These are phyloP conservation scores for Waltiozyma solani DNA, from an alignment of 1,139 yeast genomes.

Conservation along the genomic window DNA sequence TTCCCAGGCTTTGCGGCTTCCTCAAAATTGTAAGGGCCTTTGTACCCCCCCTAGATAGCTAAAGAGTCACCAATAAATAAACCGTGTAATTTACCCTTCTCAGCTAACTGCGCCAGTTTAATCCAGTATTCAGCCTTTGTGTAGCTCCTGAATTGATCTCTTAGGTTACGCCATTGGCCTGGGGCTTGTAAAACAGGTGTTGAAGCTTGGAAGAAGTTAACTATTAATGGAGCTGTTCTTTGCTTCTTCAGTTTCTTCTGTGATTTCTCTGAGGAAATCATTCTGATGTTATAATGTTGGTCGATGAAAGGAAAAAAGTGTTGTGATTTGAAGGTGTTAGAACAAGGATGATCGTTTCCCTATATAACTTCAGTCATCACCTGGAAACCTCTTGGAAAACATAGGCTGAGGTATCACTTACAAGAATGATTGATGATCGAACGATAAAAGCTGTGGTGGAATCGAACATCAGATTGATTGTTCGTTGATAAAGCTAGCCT, in stretches of 20 bases:
- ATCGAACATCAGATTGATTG: no score
- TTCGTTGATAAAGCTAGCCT: no score
- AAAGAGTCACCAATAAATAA: constrained; percentile 37
- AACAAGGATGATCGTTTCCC: no score
- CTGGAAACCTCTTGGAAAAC: no score
- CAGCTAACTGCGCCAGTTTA: constrained; percentile 30
- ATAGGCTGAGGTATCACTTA: no score
- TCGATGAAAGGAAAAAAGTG: neutral
- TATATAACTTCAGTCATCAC: no score
- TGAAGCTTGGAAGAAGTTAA: constrained; percentile 4
- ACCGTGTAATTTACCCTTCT: constrained; percentile 33
- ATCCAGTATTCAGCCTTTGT: constrained; percentile 34
- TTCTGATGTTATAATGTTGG: neutral
- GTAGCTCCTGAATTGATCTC: constrained; percentile 24
- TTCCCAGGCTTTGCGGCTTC: constrained; percentile 33
- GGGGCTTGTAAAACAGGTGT: constrained; percentile 26
- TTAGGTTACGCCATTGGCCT: constrained; percentile 33
- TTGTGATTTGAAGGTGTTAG: no score
- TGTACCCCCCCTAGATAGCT: constrained; percentile 34
- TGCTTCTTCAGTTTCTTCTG: constrained; percentile 3
- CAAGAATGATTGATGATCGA: no score
- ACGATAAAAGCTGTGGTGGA: no score
- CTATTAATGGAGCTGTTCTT: constrained; percentile 3
- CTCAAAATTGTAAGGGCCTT: constrained; percentile 28
- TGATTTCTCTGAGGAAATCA: neutral